Conservation (phyloP, 2,329 filamentous ascomycete genomes). For the Calonectria pteridis region DNA sequence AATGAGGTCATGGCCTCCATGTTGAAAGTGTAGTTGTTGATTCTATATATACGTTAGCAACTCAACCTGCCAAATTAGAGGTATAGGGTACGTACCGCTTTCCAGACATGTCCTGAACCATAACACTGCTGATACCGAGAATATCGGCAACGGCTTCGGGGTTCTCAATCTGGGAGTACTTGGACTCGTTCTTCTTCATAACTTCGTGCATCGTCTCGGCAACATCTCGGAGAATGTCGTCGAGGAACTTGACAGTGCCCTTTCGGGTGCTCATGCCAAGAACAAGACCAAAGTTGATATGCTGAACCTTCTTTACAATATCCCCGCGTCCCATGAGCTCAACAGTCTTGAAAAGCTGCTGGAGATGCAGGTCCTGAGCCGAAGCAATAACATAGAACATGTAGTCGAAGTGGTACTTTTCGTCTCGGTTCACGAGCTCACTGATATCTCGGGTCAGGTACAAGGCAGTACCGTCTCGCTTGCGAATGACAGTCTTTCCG, state of each 20-base stretch:
- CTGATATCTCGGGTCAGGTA: conserved; percentile 85
- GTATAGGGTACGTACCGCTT: conserved; percentile 73
- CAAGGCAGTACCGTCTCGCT: conserved; percentile 80
- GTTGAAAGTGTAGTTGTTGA: conserved; percentile 80
- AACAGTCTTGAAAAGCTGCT: conserved; percentile 82
- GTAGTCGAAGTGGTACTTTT: conserved; percentile 77
- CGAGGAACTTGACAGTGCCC: conserved; percentile 80
- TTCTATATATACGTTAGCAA: conserved; percentile 51
- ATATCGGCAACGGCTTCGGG: conserved; percentile 86
- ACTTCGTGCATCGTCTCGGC: conserved; percentile 98
- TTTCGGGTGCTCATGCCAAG: conserved; percentile 78
- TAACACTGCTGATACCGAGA: conserved; percentile 92
- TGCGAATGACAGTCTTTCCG: conserved; percentile 78
- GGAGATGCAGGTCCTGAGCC: conserved; percentile 79
- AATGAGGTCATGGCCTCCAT: conserved; percentile 87
- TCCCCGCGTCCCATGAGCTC: conserved; percentile 78
- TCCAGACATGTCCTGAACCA: conserved; percentile 98
- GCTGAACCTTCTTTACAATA: conserved; percentile 75
- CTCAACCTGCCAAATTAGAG: rapidly evolving
- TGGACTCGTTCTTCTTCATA: conserved; percentile 90
- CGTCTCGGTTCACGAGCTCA: conserved; percentile 75
- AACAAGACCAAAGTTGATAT: conserved; percentile 82
- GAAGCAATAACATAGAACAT: conserved; percentile 85
- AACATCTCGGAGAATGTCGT: conserved; percentile 68
- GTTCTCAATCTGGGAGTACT: conserved; percentile 91